Conservation (phyloP, 352 stramenopile species). For the Globisporangium parvum region DNA sequence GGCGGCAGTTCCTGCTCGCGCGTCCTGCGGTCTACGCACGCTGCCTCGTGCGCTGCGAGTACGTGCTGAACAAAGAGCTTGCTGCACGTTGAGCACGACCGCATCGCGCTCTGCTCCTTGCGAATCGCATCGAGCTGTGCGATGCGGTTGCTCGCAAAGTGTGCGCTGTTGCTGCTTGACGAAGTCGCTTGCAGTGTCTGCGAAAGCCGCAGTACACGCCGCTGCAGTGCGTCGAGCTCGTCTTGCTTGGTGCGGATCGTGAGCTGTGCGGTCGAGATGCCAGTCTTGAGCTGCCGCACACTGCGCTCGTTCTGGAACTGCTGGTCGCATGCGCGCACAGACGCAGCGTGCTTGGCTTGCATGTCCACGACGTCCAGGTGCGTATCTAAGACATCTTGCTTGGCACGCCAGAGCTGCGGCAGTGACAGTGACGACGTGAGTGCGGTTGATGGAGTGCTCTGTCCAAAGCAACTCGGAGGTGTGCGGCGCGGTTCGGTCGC, state of each 20-base stretch:
- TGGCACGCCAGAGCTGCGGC: constrained; percentile 26
- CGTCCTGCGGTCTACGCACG: background rate
- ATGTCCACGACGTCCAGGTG: constrained; percentile 51
- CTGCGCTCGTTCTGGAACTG: constrained; percentile 52
- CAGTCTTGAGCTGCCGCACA: constrained; percentile 40
- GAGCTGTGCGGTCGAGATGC: constrained; percentile 28
- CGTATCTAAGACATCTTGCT: constrained; percentile 38
- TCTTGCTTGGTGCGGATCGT: constrained; percentile 41
- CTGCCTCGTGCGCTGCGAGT: constrained; percentile 20
- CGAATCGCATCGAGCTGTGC: constrained; percentile 30
- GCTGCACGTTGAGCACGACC: constrained; percentile 25
- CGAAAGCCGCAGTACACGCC: constrained; percentile 35
- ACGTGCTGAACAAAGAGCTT: constrained; percentile 28
- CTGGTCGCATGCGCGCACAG: constrained; percentile 41
- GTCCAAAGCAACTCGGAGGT: background rate
- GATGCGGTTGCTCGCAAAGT: constrained; percentile 41
- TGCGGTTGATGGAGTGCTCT: background rate
- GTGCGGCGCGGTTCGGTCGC: background rate
- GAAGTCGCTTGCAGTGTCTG: constrained; percentile 21
- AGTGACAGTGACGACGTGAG: constrained; percentile 15
- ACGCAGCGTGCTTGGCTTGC: constrained; percentile 32
- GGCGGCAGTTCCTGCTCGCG: constrained; percentile 2
- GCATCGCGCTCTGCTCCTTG: constrained; percentile 18
- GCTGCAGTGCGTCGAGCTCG: constrained; percentile 39
- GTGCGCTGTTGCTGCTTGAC: constrained; percentile 26